Base-by-base conservation (phyloP, 495 filamentous ascomycete species). In the Penicillium atrosanguineum region DNA sequence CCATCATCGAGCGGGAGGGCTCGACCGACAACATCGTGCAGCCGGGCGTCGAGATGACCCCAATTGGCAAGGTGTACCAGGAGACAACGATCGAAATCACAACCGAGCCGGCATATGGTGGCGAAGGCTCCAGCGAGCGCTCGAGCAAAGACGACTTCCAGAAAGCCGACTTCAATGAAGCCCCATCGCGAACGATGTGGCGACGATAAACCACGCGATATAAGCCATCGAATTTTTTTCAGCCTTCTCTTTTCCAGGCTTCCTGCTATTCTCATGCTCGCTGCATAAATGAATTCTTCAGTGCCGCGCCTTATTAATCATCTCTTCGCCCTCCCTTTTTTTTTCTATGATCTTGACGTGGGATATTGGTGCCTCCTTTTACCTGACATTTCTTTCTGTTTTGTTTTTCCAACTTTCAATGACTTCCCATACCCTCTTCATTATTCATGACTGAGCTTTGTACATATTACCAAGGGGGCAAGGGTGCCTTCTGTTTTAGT, bases 81-180 rank as follows among this genome's bases (percentile, higher is more conserved):
- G 63, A 77, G 28, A 77, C 74, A 3, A 77, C 72, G 18, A 77
- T 77, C 40, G 71, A 75, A 44, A 70, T 77, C 49, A 75, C 74
- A 1, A 58, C 47, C 18, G 74, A 77, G 37, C 72, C 71, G 8
- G 74, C 72, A 29, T 74, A 60, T 39, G 60, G 65, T 1, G 50
- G 52, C 11, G 67, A 69, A 26, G 61, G 29, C 9, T 38, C 48
- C 4, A 68, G 69, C 46, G 57, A 61, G 38, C 65, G 61, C 7
- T 71, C 71, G n/a, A 71, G 68, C 57, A 64, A 60, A 28, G 69
- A 70, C 14, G 64, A 64, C n/a, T 56, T 60, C 38, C 37, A 52
- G 14, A 54, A 64, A 6, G 23, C 11, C n/a, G 64, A 64, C 11
- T 56, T 60, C 38, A 38, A 52, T 15, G 56, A 64, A 6, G 23